These are phyloP conservation scores for Lepraria neglecta DNA, from an alignment of 495 filamentous ascomycete genomes.

Conservation along the genomic window DNA sequence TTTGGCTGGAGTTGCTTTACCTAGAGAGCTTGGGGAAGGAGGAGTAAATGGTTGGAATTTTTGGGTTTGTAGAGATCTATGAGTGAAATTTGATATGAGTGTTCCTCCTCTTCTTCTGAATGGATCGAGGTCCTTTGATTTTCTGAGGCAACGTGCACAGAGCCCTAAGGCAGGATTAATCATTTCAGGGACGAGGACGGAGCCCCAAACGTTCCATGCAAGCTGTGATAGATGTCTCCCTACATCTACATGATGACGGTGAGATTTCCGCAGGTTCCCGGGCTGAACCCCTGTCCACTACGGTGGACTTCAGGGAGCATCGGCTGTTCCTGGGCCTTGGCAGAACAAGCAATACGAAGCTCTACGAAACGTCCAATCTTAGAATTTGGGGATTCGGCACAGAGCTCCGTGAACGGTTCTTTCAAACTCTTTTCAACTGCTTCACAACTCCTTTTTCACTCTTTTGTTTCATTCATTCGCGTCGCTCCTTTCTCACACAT, in stretches of 20 bases:
- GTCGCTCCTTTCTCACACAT: neutral
- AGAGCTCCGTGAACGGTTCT: neutral
- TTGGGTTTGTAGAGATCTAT: conserved; percentile 27
- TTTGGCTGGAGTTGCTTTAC: conserved; percentile 60
- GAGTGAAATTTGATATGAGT: neutral
- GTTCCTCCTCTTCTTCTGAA: neutral
- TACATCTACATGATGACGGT: conserved; percentile 7
- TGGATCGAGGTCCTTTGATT: neutral
- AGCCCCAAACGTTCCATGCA: neutral
- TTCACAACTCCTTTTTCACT: neutral
- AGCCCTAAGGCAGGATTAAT: conserved; percentile 12
- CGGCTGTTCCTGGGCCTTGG: conserved; percentile 1
- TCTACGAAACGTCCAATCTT: conserved; percentile 2
- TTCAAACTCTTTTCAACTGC: neutral
- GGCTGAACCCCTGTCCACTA: neutral
- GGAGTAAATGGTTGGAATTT: conserved; percentile 68
- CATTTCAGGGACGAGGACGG: conserved; percentile 13
- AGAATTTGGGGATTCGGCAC: neutral
- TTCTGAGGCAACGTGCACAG: conserved; percentile 16
- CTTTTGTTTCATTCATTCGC: conserved; percentile 1
- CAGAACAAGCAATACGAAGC: neutral
- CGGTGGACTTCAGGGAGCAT: neutral
- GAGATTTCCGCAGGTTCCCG: neutral
- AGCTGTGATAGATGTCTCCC: neutral
- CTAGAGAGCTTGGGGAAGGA: conserved; percentile 72